These are phyloP conservation scores for Lonicera japonica DNA, from an alignment of 129 eudicot species.

Conservation along the genomic window DNA sequence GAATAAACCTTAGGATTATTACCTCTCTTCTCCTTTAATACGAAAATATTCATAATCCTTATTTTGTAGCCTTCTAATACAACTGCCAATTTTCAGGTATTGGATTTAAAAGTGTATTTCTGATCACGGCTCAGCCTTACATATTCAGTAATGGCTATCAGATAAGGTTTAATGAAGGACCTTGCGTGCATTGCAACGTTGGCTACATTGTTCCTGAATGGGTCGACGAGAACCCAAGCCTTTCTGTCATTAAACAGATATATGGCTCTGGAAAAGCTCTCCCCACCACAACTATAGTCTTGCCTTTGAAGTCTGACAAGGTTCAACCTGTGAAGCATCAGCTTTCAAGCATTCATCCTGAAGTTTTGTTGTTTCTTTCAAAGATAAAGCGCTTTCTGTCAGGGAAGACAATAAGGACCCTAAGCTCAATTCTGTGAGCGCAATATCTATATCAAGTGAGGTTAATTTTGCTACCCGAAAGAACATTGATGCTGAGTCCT, in stretches of 20 bases:
- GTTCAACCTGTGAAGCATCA: constrained; percentile 48
- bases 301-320: constrained; percentile 54
- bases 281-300: constrained; percentile 49
- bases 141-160: constrained; percentile 69
- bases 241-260: constrained; percentile 24
- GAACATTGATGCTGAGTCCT: constrained; percentile 54
- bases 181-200: constrained; percentile 47
- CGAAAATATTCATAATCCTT: neutral
- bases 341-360: constrained; percentile 54
- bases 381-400: constrained; percentile 49
- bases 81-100: constrained; percentile 33
- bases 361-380: constrained; percentile 44
- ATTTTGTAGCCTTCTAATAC: neutral
- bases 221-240: constrained; percentile 42
- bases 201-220: constrained; percentile 74
- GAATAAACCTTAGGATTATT: too few relatives aligned
- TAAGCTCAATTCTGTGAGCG: constrained; percentile 20
- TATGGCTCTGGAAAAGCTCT: constrained; percentile 32
- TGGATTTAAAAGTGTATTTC: constrained; percentile 65
- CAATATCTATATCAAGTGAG: constrained; percentile 55
- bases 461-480: constrained; percentile 32
- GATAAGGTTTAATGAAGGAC: constrained; percentile 48
- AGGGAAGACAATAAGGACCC: constrained; percentile 38
- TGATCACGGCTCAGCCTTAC: constrained; percentile 54
- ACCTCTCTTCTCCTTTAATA: neutral